phyloP scores from a whole-genome alignment of 257 asterid species.

The Paraleonurus japonicus region DNA sequence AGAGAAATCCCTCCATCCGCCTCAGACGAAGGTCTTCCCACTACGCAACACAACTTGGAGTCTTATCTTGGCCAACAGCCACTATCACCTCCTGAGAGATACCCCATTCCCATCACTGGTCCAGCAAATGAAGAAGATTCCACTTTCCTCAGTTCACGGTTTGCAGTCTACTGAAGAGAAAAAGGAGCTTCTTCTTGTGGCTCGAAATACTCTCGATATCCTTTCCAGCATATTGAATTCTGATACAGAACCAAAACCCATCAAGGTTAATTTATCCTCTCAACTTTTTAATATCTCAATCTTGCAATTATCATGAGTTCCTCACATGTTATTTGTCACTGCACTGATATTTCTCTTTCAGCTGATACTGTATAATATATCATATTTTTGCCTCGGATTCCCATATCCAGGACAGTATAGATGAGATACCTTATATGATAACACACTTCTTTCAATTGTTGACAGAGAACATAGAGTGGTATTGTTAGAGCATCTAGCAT shows the following conservation, averaged over 20 bases:
- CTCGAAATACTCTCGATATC: conserved; percentile 78
- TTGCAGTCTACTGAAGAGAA: conserved; percentile 63
- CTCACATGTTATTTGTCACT: background rate
- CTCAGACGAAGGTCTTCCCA: conserved; percentile 36
- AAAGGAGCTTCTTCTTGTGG: conserved; percentile 62
- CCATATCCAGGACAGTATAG: background rate
- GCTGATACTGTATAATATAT: conserved; percentile 4
- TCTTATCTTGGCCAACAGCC: conserved; percentile 57
- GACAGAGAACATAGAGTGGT: background rate
- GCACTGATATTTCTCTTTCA: background rate
- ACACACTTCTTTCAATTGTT: background rate
- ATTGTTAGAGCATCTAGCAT: background rate
- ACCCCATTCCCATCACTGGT: conserved; percentile 57
- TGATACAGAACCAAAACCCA: conserved; percentile 58
- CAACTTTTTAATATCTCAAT: background rate
- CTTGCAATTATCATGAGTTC: background rate
- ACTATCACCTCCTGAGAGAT: conserved; percentile 53
- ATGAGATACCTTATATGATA: conserved; percentile 3
- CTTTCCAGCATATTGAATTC: conserved; percentile 81
- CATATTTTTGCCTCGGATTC: background rate
- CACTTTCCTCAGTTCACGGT: conserved; percentile 35
- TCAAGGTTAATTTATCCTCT: conserved; percentile 46
- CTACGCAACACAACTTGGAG: conserved; percentile 47
- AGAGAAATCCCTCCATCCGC: conserved; percentile 43
- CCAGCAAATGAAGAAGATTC: conserved; percentile 39